Evolutionary conservation across 495 filamentous ascomycete genomes (phyloP).

Genomic region (Talaromyces adpressus): DNA sequence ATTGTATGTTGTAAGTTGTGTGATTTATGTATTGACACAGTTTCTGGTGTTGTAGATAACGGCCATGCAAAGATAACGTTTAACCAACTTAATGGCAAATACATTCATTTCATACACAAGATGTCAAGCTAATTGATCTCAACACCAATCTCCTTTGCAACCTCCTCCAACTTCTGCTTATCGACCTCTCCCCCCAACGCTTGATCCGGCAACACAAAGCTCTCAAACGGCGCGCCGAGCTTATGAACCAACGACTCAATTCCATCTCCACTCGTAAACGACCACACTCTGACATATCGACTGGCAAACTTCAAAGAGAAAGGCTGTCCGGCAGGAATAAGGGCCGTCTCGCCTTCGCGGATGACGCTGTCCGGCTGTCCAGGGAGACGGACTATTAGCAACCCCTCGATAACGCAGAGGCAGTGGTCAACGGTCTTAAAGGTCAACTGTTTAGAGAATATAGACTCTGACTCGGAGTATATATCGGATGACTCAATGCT

Average conservation of each 20-base stretch:
- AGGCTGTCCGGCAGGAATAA: slow-evolving; percentile 33
- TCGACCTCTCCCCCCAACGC: background rate
- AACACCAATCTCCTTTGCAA: background rate
- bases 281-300: slow-evolving; percentile 33
- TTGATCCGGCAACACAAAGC: background rate
- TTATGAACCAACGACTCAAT: background rate
- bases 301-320: slow-evolving; percentile 31
- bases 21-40: background rate
- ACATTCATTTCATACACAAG: background rate
- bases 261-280: slow-evolving; percentile 37
- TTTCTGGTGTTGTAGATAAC: background rate
- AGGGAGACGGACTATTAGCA: slow-evolving; percentile 26
- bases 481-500: slow-evolving; percentile 34
- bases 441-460: slow-evolving; percentile 25
- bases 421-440: slow-evolving; percentile 36
- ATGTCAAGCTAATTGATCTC: background rate
- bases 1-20: background rate
- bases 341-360: slow-evolving; percentile 31
- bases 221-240: background rate
- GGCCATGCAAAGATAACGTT: background rate
- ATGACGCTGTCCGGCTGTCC: slow-evolving; percentile 16
- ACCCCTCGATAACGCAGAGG: slow-evolving; percentile 31
- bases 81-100: background rate
- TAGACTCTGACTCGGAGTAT: slow-evolving; percentile 16
- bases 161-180: background rate